Conservation (phyloP, 164 flowering plant genomes). For the Hamamelis virginiana region DNA sequence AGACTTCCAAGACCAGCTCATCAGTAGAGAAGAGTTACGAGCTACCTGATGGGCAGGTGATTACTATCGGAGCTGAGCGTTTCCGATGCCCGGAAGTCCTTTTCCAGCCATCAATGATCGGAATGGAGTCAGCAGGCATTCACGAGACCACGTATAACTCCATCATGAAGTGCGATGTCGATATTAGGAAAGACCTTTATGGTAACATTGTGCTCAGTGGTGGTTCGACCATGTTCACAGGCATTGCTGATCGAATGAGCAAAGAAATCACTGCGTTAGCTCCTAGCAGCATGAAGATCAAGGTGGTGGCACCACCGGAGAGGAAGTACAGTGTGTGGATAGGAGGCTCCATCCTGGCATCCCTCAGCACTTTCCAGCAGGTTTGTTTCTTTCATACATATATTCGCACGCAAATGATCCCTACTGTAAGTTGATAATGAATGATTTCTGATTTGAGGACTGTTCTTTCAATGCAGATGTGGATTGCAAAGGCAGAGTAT, state of each 20-base stretch:
- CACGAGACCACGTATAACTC: slow-evolving; percentile 83
- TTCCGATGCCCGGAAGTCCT: slow-evolving; percentile 89
- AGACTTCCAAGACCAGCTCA: slow-evolving; percentile 64
- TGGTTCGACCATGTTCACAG: slow-evolving; percentile 86
- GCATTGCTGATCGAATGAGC: slow-evolving; percentile 88
- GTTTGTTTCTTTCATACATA: slow-evolving; percentile 19
- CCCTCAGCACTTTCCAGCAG: slow-evolving; percentile 83
- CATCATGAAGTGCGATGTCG: slow-evolving; percentile 85
- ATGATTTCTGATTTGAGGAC: not conserved
- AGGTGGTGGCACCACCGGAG: slow-evolving; percentile 90
- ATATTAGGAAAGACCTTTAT: slow-evolving; percentile 76
- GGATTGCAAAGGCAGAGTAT: slow-evolving; percentile 75
- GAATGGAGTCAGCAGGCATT: slow-evolving; percentile 80
- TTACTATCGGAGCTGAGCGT: slow-evolving; percentile 84
- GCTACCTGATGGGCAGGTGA: slow-evolving; percentile 78
- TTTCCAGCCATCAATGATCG: slow-evolving; percentile 79
- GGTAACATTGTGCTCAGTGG: slow-evolving; percentile 86
- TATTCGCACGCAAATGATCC: not conserved
- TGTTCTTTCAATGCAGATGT: slow-evolving; percentile 50
- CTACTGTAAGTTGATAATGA: not conserved
- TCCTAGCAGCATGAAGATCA: slow-evolving; percentile 87
- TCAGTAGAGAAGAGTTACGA: slow-evolving; percentile 74
- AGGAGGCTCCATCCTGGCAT: slow-evolving; percentile 80
- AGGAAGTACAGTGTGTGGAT: slow-evolving; percentile 94
- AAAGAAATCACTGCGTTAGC: slow-evolving; percentile 83